Base-by-base conservation (phyloP, 148 eudicot genomes). In the Fagopyrum tataricum region DNA sequence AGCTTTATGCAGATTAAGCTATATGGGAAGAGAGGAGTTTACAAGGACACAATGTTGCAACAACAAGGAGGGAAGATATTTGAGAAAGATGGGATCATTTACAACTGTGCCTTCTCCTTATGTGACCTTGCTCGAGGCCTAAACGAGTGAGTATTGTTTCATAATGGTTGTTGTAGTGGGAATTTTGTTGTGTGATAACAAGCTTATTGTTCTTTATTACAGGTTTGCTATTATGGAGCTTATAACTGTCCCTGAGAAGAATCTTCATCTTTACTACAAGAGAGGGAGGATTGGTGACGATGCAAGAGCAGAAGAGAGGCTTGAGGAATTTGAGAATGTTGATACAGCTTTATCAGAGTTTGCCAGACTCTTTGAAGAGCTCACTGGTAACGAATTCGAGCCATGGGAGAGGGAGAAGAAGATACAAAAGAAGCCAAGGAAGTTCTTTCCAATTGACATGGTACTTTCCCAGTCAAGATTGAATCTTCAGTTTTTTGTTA, bases 371-470 rank as follows among this genome's bases (percentile, higher is more conserved):
- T 93, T 91, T 10, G 86, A 93, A 75, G 97, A 88, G 73, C 53
- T 90, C 1, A 91, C 98, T 0, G 96, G 94, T 40, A 91, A 89
- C 4, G 85, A 91, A 69, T 91, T 93, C 46, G 80, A 82, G 70
- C 91, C 86, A 1, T 93, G 98, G 98, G 94, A 90, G 71, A 91
- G 76, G 52, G 98, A 91, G 78, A 93, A 91, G 89, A 87, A 82
- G 67, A 76, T 93, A 53, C 81, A 87, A 47, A 93, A 93, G 85
- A 83, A 87, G 67, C 82, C 78, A 0, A 75, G 73, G 14, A 93
- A 83, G 71, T 89, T 90, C 48, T 85, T 76, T 80, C 92, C 91
- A 8, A 70, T 91, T 3, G 98, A 93, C 77, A 87, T 89, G 88
- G 98, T 93, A 76, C n/a, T 31, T 13, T 13, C 67, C 17, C 31